Conservation (phyloP, 805 yeast species). For the Yamadazyma scolyti region DNA sequence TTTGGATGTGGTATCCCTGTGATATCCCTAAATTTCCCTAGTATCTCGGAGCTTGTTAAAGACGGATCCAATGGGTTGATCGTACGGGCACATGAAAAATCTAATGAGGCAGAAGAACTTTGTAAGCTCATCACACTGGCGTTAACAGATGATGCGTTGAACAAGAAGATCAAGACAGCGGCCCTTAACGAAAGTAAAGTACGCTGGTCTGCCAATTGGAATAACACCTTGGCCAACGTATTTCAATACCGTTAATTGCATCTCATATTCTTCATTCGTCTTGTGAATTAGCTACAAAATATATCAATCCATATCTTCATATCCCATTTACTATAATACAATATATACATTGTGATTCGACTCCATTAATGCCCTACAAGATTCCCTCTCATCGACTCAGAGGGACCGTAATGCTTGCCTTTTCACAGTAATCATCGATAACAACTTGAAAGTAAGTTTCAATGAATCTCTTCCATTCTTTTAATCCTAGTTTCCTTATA, state of each 20-base stretch:
- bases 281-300: no score
- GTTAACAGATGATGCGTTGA: conserved; percentile 26
- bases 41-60: conserved; percentile 72
- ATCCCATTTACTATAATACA: background rate
- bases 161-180: conserved; percentile 52
- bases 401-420: no score
- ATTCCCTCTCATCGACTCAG: no score
- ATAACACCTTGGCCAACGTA: conserved; percentile 31
- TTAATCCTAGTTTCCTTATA: conserved; percentile 1
- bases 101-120: conserved; percentile 18
- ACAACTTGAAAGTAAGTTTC: background rate
- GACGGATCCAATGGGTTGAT: conserved; percentile 67
- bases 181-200: conserved; percentile 66
- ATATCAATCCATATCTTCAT: no score
- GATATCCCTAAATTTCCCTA: conserved; percentile 69
- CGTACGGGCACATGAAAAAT: conserved; percentile 3
- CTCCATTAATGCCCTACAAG: no score
- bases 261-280: no score
- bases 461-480: conserved; percentile 7
- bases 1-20: conserved; percentile 97
- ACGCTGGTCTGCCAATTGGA: conserved; percentile 82
- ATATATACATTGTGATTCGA: background rate
- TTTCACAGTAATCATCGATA: conserved; percentile 1
- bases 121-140: conserved; percentile 21
- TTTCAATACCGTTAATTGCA: conserved; percentile 16